phyloP scores from a whole-genome alignment of 108 stramenopile species.

The Hondaea fermentalgiana region DNA sequence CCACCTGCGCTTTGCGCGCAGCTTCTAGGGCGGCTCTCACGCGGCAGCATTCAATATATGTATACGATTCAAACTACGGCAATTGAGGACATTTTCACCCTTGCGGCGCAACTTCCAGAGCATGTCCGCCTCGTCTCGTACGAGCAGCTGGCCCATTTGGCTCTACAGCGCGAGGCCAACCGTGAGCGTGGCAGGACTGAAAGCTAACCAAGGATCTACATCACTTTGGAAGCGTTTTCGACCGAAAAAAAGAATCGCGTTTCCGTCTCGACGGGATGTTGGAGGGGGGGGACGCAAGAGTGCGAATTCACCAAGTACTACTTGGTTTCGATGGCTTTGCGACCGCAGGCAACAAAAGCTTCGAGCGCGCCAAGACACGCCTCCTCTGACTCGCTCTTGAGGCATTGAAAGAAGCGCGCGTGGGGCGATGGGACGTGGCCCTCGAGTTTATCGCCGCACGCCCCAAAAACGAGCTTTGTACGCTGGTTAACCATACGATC shows the following conservation, averaged over 20 bases:
- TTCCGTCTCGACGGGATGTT: not conserved
- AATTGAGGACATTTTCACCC: not conserved
- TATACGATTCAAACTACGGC: slow-evolving; percentile 14
- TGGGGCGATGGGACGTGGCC: not conserved
- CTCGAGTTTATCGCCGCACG: not conserved
- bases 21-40: not conserved
- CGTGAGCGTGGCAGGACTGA: too few species aligned
- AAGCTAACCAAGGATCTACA: too few species aligned
- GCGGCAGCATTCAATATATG: slow-evolving; percentile 7
- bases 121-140: slow-evolving; percentile 16
- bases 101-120: slow-evolving; percentile 8
- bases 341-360: not conserved
- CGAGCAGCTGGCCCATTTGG: not conserved
- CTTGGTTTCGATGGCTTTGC: not conserved
- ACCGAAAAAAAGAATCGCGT: not conserved
- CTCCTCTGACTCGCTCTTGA: not conserved
- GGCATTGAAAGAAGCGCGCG: not conserved
- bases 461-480: not conserved
- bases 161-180: not conserved
- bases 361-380: not conserved
- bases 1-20: not conserved
- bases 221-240: not conserved
- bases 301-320: not conserved
- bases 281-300: not conserved
- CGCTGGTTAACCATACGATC: not conserved